A percentile compares a stretch with the other conserved stretches of the same genome.
phyloP scores from a whole-genome alignment of 495 filamentous ascomycete genomes.

The Lichina pygmaea region DNA sequence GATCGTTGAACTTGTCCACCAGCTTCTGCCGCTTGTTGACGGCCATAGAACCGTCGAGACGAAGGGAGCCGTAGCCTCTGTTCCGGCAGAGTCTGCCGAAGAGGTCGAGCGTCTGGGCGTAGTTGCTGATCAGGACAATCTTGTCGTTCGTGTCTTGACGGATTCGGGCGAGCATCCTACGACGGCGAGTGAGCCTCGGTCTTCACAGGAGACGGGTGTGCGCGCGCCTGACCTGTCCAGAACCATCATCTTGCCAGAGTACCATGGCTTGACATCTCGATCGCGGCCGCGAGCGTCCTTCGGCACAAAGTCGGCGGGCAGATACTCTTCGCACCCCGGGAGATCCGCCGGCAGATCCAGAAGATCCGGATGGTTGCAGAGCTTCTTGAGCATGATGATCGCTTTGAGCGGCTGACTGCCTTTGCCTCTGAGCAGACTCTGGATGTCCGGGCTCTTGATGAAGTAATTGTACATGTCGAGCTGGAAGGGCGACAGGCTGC shows the following conservation, averaged over 20 bases:
- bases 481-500: conserved; percentile 82
- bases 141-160: conserved; percentile 95
- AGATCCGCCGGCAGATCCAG: conserved; percentile 64
- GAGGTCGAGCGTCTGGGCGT: conserved; percentile 85
- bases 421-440: conserved; percentile 74
- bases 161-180: conserved; percentile 75
- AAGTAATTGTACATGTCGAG: conserved; percentile 87
- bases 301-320: conserved; percentile 68
- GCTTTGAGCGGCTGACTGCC: conserved; percentile 91
- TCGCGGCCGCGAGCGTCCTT: conserved; percentile 74
- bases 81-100: conserved; percentile 78
- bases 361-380: conserved; percentile 95
- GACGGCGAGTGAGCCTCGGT: not conserved
- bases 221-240: conserved; percentile 34
- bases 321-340: conserved; percentile 58
- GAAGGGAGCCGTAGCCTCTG: conserved; percentile 58
- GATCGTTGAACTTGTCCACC: conserved; percentile 96
- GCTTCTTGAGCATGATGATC: conserved; percentile 87
- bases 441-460: conserved; percentile 85
- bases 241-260: conserved; percentile 95
- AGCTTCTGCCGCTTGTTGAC: conserved; percentile 92
- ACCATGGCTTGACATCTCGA: conserved; percentile 83
- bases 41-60: conserved; percentile 91
- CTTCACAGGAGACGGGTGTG: not conserved
- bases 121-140: conserved; percentile 96